Evolutionary conservation across 352 stramenopile genomes (phyloP).

Genomic region (Phytophthora rubi): DNA sequence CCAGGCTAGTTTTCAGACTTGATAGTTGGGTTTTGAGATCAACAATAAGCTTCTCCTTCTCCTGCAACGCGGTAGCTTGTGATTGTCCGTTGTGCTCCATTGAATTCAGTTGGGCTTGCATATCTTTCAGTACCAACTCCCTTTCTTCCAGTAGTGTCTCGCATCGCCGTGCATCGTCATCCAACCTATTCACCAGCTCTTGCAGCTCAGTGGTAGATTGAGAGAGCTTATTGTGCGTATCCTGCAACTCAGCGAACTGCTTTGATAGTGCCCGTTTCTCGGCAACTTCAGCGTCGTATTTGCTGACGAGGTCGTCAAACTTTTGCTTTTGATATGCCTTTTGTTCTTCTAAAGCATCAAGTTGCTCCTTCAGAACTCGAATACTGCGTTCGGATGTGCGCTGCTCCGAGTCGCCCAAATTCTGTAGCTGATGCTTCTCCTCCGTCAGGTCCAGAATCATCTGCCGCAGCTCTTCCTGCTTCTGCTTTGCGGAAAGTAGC

Average conservation of each 20-base stretch:
- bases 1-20: slow-evolving; percentile 8
- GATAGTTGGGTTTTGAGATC: slow-evolving; percentile 10
- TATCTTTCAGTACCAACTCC: slow-evolving; percentile 18
- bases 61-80: slow-evolving; percentile 10
- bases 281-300: slow-evolving; percentile 25
- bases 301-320: slow-evolving; percentile 28
- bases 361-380: slow-evolving; percentile 41
- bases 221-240: slow-evolving; percentile 10
- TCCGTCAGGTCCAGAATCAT: slow-evolving; percentile 52
- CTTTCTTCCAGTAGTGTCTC: slow-evolving; percentile 15
- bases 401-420: slow-evolving; percentile 44
- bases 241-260: slow-evolving; percentile 21
- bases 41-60: slow-evolving; percentile 18
- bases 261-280: slow-evolving; percentile 23
- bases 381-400: slow-evolving; percentile 39
- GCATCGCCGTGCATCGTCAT: slow-evolving; percentile 16
- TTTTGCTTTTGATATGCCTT: slow-evolving; percentile 36
- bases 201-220: slow-evolving; percentile 26
- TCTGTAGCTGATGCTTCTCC: slow-evolving; percentile 64
- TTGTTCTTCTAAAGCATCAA: slow-evolving; percentile 41
- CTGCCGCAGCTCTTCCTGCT: slow-evolving; percentile 59
- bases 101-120: slow-evolving; percentile 12
- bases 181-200: slow-evolving; percentile 16
- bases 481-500: slow-evolving; percentile 55
- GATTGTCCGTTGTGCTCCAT: slow-evolving; percentile 17